Conservation (phyloP, 2,329 filamentous ascomycete genomes). For the Botrytis pseudocinerea region DNA sequence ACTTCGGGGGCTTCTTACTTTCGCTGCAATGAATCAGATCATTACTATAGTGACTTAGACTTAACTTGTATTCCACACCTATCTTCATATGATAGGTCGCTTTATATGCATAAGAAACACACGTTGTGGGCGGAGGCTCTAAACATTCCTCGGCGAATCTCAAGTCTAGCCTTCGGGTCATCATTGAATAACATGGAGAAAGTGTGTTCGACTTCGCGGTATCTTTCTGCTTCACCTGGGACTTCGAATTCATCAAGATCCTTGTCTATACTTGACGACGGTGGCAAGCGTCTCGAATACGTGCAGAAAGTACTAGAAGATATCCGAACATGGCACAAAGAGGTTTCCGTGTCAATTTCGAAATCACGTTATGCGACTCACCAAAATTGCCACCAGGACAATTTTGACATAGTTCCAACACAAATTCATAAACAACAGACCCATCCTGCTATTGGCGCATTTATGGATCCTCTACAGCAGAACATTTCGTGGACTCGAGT, state of each 20-base stretch:
- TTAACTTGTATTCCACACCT: neutral
- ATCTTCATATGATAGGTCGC: slow-evolving; percentile 9
- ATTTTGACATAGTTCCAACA: neutral
- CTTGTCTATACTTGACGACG: neutral
- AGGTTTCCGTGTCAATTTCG: slow-evolving; percentile 20
- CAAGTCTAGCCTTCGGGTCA: slow-evolving; percentile 13
- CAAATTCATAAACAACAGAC: neutral
- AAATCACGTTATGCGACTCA: neutral
- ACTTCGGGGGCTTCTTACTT: neutral
- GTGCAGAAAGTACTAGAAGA: slow-evolving; percentile 23
- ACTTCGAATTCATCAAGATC: neutral
- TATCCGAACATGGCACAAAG: slow-evolving; percentile 12
- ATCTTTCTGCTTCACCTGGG: neutral
- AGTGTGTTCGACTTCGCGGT: neutral
- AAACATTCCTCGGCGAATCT: slow-evolving; percentile 13
- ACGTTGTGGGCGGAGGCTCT: neutral
- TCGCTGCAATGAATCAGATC: neutral
- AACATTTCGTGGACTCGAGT: neutral
- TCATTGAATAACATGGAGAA: neutral
- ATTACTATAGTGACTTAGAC: neutral
- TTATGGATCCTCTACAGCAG: neutral
- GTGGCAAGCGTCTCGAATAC: slow-evolving; percentile 17
- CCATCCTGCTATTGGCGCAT: neutral
- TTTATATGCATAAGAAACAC: slow-evolving; percentile 7
- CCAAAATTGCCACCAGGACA: neutral